These are phyloP conservation scores for Chytriomyces hyalinus DNA, from an alignment of 192 early-diverging fungal species.

Conservation along the genomic window DNA sequence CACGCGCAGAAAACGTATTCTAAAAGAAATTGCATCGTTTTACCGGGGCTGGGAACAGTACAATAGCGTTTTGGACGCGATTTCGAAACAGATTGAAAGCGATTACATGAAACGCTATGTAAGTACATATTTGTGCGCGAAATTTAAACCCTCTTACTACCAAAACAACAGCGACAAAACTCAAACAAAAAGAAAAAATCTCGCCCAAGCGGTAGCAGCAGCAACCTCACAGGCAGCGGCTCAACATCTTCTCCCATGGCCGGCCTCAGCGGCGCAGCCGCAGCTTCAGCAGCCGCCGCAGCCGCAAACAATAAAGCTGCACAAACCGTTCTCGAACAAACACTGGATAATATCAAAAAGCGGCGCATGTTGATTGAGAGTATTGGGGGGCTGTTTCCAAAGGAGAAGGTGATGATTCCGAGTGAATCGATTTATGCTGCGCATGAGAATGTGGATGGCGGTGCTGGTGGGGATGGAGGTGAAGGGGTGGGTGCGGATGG, in stretches of 20 bases:
- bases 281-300: background rate
- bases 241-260: background rate
- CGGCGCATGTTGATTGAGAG: conserved; percentile 45
- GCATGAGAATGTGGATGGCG: background rate
- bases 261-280: background rate
- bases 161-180: conserved; percentile 25
- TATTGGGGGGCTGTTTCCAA: conserved; percentile 45
- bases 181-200: conserved; percentile 31
- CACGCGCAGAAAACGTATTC: conserved; percentile 62
- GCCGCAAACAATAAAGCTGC: background rate
- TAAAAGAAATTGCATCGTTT: conserved; percentile 72
- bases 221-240: background rate
- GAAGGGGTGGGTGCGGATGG: no score
- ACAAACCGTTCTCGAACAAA: conserved; percentile 40
- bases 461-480: background rate
- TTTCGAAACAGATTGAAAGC: conserved; percentile 89
- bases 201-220: background rate
- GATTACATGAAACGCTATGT: conserved; percentile 82
- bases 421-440: conserved; percentile 39
- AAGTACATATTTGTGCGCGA: conserved; percentile 20
- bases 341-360: conserved; percentile 42
- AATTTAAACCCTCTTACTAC: background rate
- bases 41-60: conserved; percentile 89
- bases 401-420: conserved; percentile 43
- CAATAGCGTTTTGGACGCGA: conserved; percentile 80